Evolutionary conservation across 202 grass and related monocot genomes (phyloP).

Genomic region (Hordeum pubiflorum): DNA sequence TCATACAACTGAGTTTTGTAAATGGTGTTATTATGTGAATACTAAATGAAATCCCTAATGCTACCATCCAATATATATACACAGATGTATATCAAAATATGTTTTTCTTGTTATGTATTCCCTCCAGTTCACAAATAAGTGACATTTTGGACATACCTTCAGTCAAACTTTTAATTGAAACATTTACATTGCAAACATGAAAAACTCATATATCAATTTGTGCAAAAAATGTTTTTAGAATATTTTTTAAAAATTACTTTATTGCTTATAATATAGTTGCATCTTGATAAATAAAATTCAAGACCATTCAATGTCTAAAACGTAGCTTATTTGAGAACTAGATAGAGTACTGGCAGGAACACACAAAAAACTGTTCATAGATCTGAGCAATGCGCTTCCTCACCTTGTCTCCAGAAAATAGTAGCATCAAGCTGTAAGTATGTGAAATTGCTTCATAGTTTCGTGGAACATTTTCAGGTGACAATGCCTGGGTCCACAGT

Average conservation of each 20-base stretch:
- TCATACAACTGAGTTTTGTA: not conserved
- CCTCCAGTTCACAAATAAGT: not conserved
- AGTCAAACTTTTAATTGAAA: not conserved
- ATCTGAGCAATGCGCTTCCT: conserved; percentile 5
- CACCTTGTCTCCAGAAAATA: conserved; percentile 88
- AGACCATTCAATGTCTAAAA: not conserved
- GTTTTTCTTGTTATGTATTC: not conserved
- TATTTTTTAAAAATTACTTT: not conserved
- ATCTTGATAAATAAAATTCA: not conserved
- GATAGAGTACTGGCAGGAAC: not conserved
- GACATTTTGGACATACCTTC: not conserved
- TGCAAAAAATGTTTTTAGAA: not conserved
- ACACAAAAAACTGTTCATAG: not conserved
- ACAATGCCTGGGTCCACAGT: conserved; percentile 77
- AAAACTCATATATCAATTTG: not conserved
- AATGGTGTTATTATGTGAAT: not conserved
- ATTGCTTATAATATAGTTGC: not conserved
- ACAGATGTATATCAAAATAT: not conserved
- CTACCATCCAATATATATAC: not conserved
- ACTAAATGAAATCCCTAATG: not conserved
- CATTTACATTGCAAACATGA: not conserved
- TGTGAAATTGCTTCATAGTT: conserved; percentile 93
- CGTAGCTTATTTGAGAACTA: not conserved
- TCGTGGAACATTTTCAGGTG: conserved; percentile 62
- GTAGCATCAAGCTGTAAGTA: conserved; percentile 84